These are phyloP conservation scores for Iberis pinnata DNA, from an alignment of 345 rosid species.

Conservation along the genomic window DNA sequence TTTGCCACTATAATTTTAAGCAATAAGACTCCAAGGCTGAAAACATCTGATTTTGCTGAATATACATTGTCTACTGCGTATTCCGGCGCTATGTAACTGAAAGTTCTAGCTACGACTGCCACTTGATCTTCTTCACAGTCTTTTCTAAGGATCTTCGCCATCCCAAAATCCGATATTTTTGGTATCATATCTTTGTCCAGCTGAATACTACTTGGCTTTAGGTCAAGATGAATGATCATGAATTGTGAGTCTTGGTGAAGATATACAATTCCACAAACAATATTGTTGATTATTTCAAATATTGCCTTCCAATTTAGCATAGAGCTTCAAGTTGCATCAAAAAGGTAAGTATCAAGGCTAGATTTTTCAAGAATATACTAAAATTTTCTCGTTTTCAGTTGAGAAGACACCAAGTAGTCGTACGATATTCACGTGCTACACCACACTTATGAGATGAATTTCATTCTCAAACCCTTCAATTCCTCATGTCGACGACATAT, in stretches of 20 bases:
- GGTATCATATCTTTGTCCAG: slow-evolving; percentile 62
- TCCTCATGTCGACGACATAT: too few relatives aligned
- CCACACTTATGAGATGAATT: too few relatives aligned
- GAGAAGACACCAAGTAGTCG: background rate
- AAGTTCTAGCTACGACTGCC: slow-evolving; percentile 85
- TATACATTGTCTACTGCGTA: slow-evolving; percentile 72
- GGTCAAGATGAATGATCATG: slow-evolving; percentile 72
- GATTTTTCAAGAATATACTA: too few relatives aligned
- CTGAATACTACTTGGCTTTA: slow-evolving; percentile 73
- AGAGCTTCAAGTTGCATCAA: slow-evolving; percentile 42
- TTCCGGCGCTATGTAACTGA: slow-evolving; percentile 80
- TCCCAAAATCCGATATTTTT: slow-evolving; percentile 77
- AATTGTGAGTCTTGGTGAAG: slow-evolving; percentile 80
- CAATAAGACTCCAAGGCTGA: slow-evolving; percentile 67
- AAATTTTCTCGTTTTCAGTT: too few relatives aligned
- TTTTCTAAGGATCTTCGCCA: slow-evolving; percentile 68
- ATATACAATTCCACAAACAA: slow-evolving; percentile 70
- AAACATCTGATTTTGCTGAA: slow-evolving; percentile 66
- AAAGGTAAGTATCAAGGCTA: background rate
- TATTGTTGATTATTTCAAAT: slow-evolving; percentile 55
- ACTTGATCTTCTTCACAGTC: too few relatives aligned
- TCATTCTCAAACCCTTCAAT: too few relatives aligned
- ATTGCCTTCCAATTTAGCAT: slow-evolving; percentile 54
- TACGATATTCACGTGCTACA: too few relatives aligned
- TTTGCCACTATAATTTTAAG: slow-evolving; percentile 58